Percentiles rank a stretch among this genome's conserved stretches.
These are phyloP conservation scores for Cordyceps cateniannulata DNA, from an alignment of 2,329 filamentous ascomycete species.

Conservation along the genomic window DNA sequence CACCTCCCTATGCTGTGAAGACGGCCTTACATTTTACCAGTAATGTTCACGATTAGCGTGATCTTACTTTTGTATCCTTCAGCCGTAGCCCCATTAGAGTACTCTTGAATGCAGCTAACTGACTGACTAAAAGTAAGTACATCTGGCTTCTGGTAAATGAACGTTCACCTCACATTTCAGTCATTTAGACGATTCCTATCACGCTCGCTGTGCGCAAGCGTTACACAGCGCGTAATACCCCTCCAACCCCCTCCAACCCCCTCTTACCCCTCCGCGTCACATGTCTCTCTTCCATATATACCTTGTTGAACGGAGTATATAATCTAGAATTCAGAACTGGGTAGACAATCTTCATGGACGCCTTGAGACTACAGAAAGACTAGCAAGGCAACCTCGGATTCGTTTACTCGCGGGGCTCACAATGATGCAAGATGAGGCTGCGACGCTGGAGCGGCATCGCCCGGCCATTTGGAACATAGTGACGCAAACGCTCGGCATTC, in stretches of 20 bases:
- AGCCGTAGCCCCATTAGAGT: neutral
- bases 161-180: too few species aligned
- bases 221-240: too few species aligned
- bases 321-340: too few species aligned
- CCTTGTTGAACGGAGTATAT: too few species aligned
- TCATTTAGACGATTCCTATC: too few species aligned
- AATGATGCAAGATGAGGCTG: neutral
- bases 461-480: neutral
- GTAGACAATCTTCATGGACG: too few species aligned
- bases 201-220: too few species aligned
- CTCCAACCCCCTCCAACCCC: too few species aligned
- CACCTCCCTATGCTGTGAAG: neutral
- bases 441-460: too few species aligned
- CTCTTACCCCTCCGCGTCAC: too few species aligned
- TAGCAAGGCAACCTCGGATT: neutral
- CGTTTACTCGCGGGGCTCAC: neutral
- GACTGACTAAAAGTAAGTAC: neutral
- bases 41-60: neutral
- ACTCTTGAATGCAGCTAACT: neutral
- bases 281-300: too few species aligned
- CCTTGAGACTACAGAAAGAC: too few species aligned
- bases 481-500: neutral
- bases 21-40: neutral
- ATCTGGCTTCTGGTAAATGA: neutral
- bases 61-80: neutral